These are phyloP conservation scores for Eucalyptus cladocalyx DNA, from an alignment of 345 rosid genomes.

Conservation along the genomic window DNA sequence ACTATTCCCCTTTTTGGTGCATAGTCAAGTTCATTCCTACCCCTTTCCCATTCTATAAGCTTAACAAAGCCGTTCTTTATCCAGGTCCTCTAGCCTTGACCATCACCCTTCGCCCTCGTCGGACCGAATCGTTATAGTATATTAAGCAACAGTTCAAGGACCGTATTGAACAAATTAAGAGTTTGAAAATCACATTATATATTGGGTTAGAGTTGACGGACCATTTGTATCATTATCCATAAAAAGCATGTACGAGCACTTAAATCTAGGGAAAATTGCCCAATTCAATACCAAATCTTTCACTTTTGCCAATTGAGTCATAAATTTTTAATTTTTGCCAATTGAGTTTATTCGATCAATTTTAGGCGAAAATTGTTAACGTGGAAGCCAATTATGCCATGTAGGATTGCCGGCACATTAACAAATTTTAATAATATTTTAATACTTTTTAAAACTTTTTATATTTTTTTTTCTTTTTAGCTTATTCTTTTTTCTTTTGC, in stretches of 20 bases:
- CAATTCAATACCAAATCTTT: fast-evolving
- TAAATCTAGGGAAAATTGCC: fast-evolving
- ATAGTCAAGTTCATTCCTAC: fast-evolving
- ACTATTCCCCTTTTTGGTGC: too few relatives aligned
- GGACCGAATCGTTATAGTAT: fast-evolving
- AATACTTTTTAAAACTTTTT: too few relatives aligned
- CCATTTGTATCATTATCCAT: too few relatives aligned
- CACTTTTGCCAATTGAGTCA: fast-evolving
- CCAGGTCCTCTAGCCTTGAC: fast-evolving
- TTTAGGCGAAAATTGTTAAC: fast-evolving
- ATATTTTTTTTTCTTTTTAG: too few relatives aligned
- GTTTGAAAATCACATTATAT: fast-evolving
- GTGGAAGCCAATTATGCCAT: fast-evolving
- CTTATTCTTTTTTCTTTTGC: too few relatives aligned
- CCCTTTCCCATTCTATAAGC: too few relatives aligned
- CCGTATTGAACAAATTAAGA: too few relatives aligned
- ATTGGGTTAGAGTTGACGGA: fast-evolving
- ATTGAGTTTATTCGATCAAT: fast-evolving
- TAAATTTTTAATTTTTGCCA: too few relatives aligned
- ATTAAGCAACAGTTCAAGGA: fast-evolving
- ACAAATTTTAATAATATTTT: too few relatives aligned
- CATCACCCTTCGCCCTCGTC: fast-evolving
- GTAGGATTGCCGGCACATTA: fast-evolving
- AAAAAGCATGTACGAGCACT: too few relatives aligned
- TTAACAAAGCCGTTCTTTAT: fast-evolving